A percentile compares a stretch with the other conserved stretches of the same genome.
phyloP scores from a whole-genome alignment of 169 alveolate genomes.

The Pseudocohnilembus persalinus region DNA sequence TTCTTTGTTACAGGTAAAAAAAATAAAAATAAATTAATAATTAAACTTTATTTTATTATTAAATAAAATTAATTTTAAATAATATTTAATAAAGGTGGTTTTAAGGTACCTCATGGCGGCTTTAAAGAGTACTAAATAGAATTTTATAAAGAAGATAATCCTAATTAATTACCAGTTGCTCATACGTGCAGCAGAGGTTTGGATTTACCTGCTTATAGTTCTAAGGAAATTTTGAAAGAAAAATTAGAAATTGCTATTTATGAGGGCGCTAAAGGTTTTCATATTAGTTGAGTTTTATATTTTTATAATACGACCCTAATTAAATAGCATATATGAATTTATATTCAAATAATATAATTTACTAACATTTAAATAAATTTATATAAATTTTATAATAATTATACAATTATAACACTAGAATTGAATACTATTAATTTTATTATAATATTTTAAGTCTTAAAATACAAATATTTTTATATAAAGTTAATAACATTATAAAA shows the following conservation, averaged over 20 bases:
- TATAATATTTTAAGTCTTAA: too few relatives aligned
- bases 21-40: background rate
- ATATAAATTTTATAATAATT: too few relatives aligned
- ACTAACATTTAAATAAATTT: too few relatives aligned
- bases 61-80: too few relatives aligned
- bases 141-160: constrained; percentile 67
- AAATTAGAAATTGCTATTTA: constrained; percentile 90
- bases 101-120: constrained; percentile 98
- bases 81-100: constrained; percentile 24
- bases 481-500: too few relatives aligned
- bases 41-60: background rate
- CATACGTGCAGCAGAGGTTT: constrained; percentile 98
- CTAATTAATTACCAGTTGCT: constrained; percentile 92
- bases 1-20: constrained; percentile 17
- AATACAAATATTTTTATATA: too few relatives aligned
- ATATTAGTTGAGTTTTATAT: constrained; percentile 9
- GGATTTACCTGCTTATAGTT: constrained; percentile 96
- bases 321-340: too few relatives aligned
- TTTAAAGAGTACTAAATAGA: constrained; percentile 94
- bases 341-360: too few relatives aligned
- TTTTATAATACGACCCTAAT: too few relatives aligned
- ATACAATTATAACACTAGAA: too few relatives aligned
- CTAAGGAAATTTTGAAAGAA: constrained; percentile 90
- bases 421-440: too few relatives aligned
- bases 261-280: constrained; percentile 94